These are phyloP conservation scores for Saccharomycopsis oosterbeekiorum DNA, from an alignment of 805 yeast species.

Conservation along the genomic window DNA sequence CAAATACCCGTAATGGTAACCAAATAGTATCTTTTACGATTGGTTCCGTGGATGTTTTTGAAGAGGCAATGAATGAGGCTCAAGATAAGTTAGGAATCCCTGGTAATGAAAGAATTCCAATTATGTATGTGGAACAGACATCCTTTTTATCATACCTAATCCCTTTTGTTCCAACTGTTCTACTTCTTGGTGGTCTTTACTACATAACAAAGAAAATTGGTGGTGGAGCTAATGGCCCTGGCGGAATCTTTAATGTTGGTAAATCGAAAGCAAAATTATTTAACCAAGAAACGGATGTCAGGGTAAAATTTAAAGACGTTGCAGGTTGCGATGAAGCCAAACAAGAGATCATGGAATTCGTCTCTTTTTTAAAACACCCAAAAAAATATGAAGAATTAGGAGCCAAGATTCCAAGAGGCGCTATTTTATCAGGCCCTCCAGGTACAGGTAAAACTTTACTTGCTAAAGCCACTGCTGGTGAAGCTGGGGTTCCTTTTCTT, in stretches of 20 bases:
- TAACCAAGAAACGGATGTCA: constrained; percentile 76
- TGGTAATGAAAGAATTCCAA: constrained; percentile 63
- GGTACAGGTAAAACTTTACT: constrained; percentile 93
- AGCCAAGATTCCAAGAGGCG: constrained; percentile 93
- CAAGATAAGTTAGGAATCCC: constrained; percentile 66
- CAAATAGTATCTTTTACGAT: constrained; percentile 61
- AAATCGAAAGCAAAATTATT: constrained; percentile 72
- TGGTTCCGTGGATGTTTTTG: constrained; percentile 80
- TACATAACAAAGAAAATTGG: constrained; percentile 35
- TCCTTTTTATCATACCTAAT: constrained; percentile 52
- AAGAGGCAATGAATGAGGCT: constrained; percentile 64
- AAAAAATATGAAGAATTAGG: constrained; percentile 77
- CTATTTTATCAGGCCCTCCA: constrained; percentile 88
- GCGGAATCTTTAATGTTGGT: constrained; percentile 68
- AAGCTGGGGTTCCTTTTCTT: constrained; percentile 88
- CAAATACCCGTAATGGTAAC: constrained; percentile 22
- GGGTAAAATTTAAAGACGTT: constrained; percentile 76
- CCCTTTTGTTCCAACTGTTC: constrained; percentile 70
- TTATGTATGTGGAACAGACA: constrained; percentile 60
- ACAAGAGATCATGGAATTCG: constrained; percentile 93
- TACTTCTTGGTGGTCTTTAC: constrained; percentile 67
- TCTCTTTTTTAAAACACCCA: constrained; percentile 78
- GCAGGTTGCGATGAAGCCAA: constrained; percentile 95
- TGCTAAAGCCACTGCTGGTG: constrained; percentile 95
- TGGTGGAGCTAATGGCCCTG: constrained; percentile 42